Conservation (phyloP, 441 rosid species). For the Omphalea diandra region DNA sequence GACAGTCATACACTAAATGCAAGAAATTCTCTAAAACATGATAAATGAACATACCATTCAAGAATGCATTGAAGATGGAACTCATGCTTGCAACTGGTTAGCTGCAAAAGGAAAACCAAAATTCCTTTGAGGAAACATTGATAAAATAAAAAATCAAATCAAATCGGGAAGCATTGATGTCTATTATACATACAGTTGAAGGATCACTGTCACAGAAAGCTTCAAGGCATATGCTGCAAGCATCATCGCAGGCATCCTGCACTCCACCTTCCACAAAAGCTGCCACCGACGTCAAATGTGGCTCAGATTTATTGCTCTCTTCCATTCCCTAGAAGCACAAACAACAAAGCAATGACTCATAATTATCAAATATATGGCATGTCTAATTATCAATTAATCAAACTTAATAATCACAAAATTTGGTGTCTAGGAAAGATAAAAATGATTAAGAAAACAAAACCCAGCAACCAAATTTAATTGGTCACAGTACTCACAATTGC, state of each 20-base stretch:
- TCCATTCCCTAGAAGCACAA: conserved; percentile 38
- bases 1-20: neutral
- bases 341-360: neutral
- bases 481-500: too few species aligned
- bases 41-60: conserved; percentile 57
- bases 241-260: conserved; percentile 94
- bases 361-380: too few species aligned
- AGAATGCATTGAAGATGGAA: conserved; percentile 95
- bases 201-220: conserved; percentile 78
- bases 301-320: conserved; percentile 48
- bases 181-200: conserved; percentile 51
- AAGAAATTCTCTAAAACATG: neutral
- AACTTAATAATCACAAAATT: neutral
- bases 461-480: too few species aligned
- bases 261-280: conserved; percentile 98
- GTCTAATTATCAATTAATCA: neutral
- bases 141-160: conserved; percentile 3
- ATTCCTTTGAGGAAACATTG: neutral
- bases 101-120: conserved; percentile 35
- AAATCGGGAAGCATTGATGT: neutral
- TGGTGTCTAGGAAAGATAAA: too few species aligned
- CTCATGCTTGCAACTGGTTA: conserved; percentile 94
- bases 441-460: too few species aligned
- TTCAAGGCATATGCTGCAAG: conserved; percentile 97
- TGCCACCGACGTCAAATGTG: conserved; percentile 76